These are phyloP conservation scores for Colletotrichum echinochloae DNA, from an alignment of 2,329 filamentous ascomycete genomes.

Conservation along the genomic window DNA sequence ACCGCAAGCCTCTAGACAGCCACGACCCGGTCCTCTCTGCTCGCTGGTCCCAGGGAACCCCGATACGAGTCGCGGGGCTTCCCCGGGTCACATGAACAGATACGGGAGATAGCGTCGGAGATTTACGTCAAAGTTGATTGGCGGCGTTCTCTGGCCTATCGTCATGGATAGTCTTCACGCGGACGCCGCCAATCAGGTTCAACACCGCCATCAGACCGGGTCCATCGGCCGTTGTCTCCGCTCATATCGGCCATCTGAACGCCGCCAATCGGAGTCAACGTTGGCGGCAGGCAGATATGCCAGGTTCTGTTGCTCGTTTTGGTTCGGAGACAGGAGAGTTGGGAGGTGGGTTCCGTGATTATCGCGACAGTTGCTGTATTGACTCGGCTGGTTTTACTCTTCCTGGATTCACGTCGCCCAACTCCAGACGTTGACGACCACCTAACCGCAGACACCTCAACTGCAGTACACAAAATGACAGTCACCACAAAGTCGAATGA, in stretches of 20 bases:
- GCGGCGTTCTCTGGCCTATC: constrained; percentile 40
- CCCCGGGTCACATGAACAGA: constrained; percentile 14
- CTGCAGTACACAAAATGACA: constrained; percentile 1
- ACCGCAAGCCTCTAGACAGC: not conserved
- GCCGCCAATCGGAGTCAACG: constrained; percentile 21
- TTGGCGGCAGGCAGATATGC: not conserved
- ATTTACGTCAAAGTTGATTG: constrained; percentile 36
- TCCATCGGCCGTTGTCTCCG: constrained; percentile 1
- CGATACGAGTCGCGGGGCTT: too few species aligned
- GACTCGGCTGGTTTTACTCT: not conserved
- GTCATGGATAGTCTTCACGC: not conserved
- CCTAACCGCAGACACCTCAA: not conserved
- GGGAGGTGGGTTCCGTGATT: too few species aligned
- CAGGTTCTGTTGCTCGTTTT: not conserved
- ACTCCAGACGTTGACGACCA: not conserved
- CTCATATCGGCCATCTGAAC: constrained; percentile 26
- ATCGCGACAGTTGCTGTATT: too few species aligned
- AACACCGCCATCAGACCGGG: constrained; percentile 22
- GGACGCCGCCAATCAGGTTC: constrained; percentile 30
- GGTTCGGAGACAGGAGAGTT: not conserved
- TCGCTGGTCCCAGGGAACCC: not conserved
- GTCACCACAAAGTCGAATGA: not conserved
- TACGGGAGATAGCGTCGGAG: constrained; percentile 42
- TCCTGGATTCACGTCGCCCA: not conserved
- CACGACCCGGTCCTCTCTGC: not conserved